These are phyloP conservation scores for Neophaeococcomyces mojaviensis DNA, from an alignment of 2,329 filamentous ascomycete genomes.

Conservation along the genomic window DNA sequence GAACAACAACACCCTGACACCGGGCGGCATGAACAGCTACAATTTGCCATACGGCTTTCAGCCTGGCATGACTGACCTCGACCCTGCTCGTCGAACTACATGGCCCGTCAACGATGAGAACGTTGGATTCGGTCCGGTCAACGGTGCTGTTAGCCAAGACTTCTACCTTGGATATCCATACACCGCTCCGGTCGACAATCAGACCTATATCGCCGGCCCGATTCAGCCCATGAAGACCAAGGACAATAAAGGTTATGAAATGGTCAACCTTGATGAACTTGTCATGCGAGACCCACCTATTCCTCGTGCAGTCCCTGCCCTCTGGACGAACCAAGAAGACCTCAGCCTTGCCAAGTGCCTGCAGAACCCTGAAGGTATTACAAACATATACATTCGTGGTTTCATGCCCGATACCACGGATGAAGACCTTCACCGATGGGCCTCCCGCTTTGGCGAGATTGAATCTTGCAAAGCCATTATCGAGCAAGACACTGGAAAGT, in stretches of 20 bases:
- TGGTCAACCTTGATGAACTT: conserved; percentile 53
- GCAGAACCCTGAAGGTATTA: conserved; percentile 89
- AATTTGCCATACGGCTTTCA: conserved; percentile 31
- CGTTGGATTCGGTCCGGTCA: conserved; percentile 37
- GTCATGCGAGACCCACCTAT: conserved; percentile 72
- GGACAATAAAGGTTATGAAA: conserved; percentile 35
- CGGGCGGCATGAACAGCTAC: conserved; percentile 28
- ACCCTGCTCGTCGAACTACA: conserved; percentile 30
- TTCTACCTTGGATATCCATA: conserved; percentile 47
- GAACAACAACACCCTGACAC: conserved; percentile 27
- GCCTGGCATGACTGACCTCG: conserved; percentile 30
- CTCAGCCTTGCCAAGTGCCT: conserved; percentile 90
- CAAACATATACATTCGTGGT: conserved; percentile 96
- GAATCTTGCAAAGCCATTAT: conserved; percentile 99
- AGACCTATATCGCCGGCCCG: conserved; percentile 27
- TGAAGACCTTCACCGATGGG: conserved; percentile 73
- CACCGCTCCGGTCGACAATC: conserved; percentile 52
- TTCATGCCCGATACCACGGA: conserved; percentile 93
- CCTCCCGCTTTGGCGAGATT: conserved; percentile 81
- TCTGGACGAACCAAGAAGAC: conserved; percentile 71
- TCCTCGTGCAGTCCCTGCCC: conserved; percentile 80
- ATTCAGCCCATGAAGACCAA: conserved; percentile 40
- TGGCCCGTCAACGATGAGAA: conserved; percentile 38
- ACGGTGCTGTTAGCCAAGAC: conserved; percentile 49
- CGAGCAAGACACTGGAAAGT: conserved; percentile 82